Evolutionary conservation across 2,329 filamentous ascomycete genomes (phyloP).

Genomic region (Sporothrix curviconia): DNA sequence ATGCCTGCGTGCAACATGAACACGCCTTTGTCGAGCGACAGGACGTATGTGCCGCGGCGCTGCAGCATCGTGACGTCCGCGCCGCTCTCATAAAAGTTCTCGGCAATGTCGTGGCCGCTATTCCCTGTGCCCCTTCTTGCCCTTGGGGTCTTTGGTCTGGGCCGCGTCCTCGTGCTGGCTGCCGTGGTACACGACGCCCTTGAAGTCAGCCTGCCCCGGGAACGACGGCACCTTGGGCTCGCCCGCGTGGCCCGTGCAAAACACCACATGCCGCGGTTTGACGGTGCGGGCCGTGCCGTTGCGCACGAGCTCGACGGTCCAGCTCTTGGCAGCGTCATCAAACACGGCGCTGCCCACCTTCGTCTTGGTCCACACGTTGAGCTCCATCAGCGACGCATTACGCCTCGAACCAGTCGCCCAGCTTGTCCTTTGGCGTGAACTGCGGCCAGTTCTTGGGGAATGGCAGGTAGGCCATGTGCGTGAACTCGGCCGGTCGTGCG

Average conservation of each 20-base stretch:
- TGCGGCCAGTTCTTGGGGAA: conserved; percentile 62
- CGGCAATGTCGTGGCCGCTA: conserved; percentile 52
- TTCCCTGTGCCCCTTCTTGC: conserved; percentile 48
- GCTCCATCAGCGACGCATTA: conserved; percentile 58
- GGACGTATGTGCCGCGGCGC: conserved; percentile 49
- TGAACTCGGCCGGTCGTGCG: conserved; percentile 60
- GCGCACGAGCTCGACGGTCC: conserved; percentile 50
- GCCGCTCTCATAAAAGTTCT: conserved; percentile 52
- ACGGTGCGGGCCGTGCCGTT: conserved; percentile 45
- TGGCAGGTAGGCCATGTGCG: conserved; percentile 55
- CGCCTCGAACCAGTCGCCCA: conserved; percentile 60
- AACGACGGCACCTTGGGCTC: conserved; percentile 55
- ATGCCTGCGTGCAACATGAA: conserved; percentile 35
- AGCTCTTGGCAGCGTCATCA: conserved; percentile 42
- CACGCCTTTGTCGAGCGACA: conserved; percentile 43
- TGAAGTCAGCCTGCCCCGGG: conserved; percentile 46
- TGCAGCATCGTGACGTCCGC: conserved; percentile 56
- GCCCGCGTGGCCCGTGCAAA: conserved; percentile 62
- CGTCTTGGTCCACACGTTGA: conserved; percentile 59
- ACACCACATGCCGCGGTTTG: conserved; percentile 57
- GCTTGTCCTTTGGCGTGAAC: conserved; percentile 66
- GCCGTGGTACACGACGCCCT: conserved; percentile 48
- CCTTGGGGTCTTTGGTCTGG: conserved; percentile 21
- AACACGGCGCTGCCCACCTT: conserved; percentile 42
- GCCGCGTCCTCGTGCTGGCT: conserved; percentile 42